Base-by-base conservation (phyloP, 441 rosid genomes). In the Capsella rubella region DNA sequence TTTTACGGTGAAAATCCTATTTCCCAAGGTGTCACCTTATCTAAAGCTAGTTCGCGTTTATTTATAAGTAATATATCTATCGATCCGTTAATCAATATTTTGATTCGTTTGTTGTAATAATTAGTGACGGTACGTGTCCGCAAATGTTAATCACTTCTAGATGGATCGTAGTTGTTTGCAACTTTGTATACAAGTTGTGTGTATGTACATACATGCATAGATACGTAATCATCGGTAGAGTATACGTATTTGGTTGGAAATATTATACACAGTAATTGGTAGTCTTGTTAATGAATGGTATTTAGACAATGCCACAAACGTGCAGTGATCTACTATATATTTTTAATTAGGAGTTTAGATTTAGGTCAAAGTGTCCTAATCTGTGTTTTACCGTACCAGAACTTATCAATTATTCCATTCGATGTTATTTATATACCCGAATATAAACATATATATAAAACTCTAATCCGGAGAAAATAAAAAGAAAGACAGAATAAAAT, bases 11-110 rank as follows among this genome's bases (percentile, higher is more conserved):
- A 16, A 16, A 42, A 18, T 43, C 13, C 29, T 15, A 15, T 28
- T n/a, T 53, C 72, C 62, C 61, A 53, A 53, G 16, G 40, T 29
- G 18, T 39, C 51, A 52, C 16, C 51, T 67, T 53, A 43, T 56
- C 65, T 31, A 32, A 0, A 16, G 18, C 18, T 16, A 16, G 12
- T 29, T 62, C 34, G 16, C 35, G 52, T 62, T 50, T 72, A n/a
- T 59, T 59, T 51, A 47, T 37, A n/a, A n/a, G n/a, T n/a, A 29
- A 10, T 14, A 42, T 42, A 31, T 21, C 2, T 63, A 54, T 62
- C 0, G 16, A 63, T 72, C 45, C 29, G 37, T 31, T 54, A 32
- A 18, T 53, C 53, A 62, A 62, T 72, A 63, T 2, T 3, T 53
- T 63, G 39, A 70, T 27, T 47, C 29, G 39, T 46, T 18, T 43